Conservation (phyloP, 768 basidiomycete genomes). For the Cystobasidium ongulense region DNA sequence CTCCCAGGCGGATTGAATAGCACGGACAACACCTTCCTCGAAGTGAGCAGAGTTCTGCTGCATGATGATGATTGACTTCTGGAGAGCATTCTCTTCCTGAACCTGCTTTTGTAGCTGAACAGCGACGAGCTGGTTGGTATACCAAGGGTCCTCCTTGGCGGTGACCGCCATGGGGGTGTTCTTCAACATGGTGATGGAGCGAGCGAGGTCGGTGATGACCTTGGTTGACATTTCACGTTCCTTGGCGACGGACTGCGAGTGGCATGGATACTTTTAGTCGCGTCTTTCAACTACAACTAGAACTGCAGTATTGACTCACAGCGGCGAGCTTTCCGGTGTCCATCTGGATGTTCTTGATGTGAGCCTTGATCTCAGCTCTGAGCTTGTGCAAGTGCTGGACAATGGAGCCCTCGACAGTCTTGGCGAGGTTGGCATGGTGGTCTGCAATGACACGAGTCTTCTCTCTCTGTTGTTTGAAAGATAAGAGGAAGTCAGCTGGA, state of each 20-base stretch:
- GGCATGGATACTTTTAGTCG: too few species aligned
- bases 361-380: constrained; percentile 89
- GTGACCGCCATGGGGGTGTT: constrained; percentile 84
- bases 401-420: constrained; percentile 92
- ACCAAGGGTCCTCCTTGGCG: constrained; percentile 70
- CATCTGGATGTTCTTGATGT: constrained; percentile 58
- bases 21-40: constrained; percentile 89
- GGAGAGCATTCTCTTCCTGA: constrained; percentile 92
- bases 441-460: constrained; percentile 88
- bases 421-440: constrained; percentile 89
- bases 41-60: constrained; percentile 92
- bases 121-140: constrained; percentile 58
- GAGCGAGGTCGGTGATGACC: constrained; percentile 76
- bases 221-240: constrained; percentile 82
- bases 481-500: not conserved
- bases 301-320: not conserved
- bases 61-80: constrained; percentile 96
- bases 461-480: constrained; percentile 55
- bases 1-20: constrained; percentile 92
- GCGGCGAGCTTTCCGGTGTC: constrained; percentile 44
- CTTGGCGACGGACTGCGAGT: constrained; percentile 79
- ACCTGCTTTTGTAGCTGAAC: constrained; percentile 74
- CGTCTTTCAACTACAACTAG: too few species aligned
- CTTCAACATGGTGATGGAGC: constrained; percentile 80
- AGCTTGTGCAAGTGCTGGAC: constrained; percentile 96